A percentile compares a stretch with the other conserved stretches of the same genome.
Evolutionary conservation across 2,329 filamentous ascomycete genomes (phyloP).

Genomic region (Sporothrix humicola): DNA sequence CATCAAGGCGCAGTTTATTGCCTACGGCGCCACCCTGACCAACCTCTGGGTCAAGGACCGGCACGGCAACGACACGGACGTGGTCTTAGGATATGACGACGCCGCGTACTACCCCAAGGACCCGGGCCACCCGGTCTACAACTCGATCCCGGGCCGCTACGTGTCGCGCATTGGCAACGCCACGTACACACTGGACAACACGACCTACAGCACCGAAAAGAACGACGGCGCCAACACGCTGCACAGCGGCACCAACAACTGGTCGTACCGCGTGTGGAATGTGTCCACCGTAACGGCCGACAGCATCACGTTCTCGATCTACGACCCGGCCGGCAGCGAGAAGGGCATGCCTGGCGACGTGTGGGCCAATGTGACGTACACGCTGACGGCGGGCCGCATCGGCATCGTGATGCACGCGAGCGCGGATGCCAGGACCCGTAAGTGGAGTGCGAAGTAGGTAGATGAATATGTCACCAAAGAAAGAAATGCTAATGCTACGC

Average conservation of each 20-base stretch:
- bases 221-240: slow-evolving; percentile 63
- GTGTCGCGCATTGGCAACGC: slow-evolving; percentile 68
- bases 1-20: slow-evolving; percentile 55
- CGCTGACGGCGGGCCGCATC: slow-evolving; percentile 61
- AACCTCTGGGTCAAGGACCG: slow-evolving; percentile 69
- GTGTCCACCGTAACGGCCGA: slow-evolving; percentile 59
- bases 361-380: slow-evolving; percentile 66
- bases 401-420: slow-evolving; percentile 65
- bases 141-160: slow-evolving; percentile 67
- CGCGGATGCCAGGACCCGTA: slow-evolving; percentile 54
- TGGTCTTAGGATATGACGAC: slow-evolving; percentile 69
- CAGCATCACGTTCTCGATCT: slow-evolving; percentile 69
- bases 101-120: slow-evolving; percentile 60
- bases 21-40: slow-evolving; percentile 65
- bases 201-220: slow-evolving; percentile 57
- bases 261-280: slow-evolving; percentile 68
- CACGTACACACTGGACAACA: slow-evolving; percentile 59
- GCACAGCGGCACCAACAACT: slow-evolving; percentile 64
- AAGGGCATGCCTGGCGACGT: slow-evolving; percentile 68
- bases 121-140: slow-evolving; percentile 63
- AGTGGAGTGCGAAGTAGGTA: too few species aligned
- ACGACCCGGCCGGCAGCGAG: slow-evolving; percentile 63
- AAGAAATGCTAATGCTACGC: too few species aligned
- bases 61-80: slow-evolving; percentile 64
- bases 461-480: too few species aligned